phyloP scores from a whole-genome alignment of 768 basidiomycete species.

The Tephrocybe sp. region DNA sequence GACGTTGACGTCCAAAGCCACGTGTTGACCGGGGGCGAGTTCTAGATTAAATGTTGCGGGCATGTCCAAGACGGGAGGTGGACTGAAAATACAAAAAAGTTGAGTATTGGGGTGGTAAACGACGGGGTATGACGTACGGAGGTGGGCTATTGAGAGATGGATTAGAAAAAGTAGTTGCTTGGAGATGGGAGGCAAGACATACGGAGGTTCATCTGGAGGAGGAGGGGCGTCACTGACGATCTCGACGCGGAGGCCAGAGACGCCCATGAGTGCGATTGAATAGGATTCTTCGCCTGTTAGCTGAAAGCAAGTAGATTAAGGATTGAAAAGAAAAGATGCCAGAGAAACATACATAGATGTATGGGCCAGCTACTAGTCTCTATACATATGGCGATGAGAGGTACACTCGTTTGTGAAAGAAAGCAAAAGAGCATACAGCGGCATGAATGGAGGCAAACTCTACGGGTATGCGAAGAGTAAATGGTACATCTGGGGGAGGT shows the following conservation, averaged over 20 bases:
- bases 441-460: conserved; percentile 85
- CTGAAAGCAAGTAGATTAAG: conserved; percentile 32
- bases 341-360: conserved; percentile 67
- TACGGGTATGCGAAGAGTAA: conserved; percentile 79
- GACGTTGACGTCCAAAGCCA: conserved; percentile 77
- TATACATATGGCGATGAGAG: conserved; percentile 24
- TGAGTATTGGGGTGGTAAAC: background rate
- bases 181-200: conserved; percentile 33
- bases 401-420: background rate
- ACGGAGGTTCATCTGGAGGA: conserved; percentile 83
- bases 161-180: conserved; percentile 18
- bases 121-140: conserved; percentile 34
- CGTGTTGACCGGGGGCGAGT: conserved; percentile 72
- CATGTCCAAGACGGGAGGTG: conserved; percentile 82
- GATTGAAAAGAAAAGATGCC: conserved; percentile 6
- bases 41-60: conserved; percentile 82
- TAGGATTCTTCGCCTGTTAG: conserved; percentile 84
- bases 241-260: conserved; percentile 80
- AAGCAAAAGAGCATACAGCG: conserved; percentile 50
- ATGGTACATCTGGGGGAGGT: conserved; percentile 75
- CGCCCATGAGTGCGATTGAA: conserved; percentile 83
- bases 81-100: conserved; percentile 28
- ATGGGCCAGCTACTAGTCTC: conserved; percentile 79
- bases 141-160: conserved; percentile 35
- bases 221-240: conserved; percentile 85